These are phyloP conservation scores for Candida nemodendra DNA, from an alignment of 805 yeast genomes.

Conservation along the genomic window DNA sequence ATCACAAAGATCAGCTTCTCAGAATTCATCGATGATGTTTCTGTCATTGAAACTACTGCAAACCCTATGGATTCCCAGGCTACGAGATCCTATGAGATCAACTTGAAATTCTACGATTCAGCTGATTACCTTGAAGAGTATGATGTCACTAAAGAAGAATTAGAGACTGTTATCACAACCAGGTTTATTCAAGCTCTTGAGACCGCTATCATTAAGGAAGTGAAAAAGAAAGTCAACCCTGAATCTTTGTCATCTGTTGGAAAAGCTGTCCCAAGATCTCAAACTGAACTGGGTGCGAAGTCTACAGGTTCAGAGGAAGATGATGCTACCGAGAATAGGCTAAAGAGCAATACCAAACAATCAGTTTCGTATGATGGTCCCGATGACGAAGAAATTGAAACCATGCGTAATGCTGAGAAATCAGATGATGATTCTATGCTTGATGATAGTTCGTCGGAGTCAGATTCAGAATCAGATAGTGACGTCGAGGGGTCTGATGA, in stretches of 20 bases:
- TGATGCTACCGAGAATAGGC: slow-evolving; percentile 63
- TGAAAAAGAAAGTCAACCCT: slow-evolving; percentile 54
- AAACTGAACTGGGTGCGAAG: slow-evolving; percentile 41
- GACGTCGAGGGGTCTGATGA: slow-evolving; percentile 41
- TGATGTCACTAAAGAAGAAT: slow-evolving; percentile 77
- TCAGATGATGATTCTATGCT: slow-evolving; percentile 63
- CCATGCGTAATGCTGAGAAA: slow-evolving; percentile 79
- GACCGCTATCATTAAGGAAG: slow-evolving; percentile 69
- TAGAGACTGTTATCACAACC: slow-evolving; percentile 64
- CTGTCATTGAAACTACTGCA: slow-evolving; percentile 87
- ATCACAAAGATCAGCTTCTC: slow-evolving; percentile 81
- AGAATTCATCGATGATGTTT: slow-evolving; percentile 82
- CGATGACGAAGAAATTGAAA: slow-evolving; percentile 91
- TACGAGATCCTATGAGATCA: slow-evolving; percentile 71
- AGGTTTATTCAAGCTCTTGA: slow-evolving; percentile 73
- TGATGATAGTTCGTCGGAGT: slow-evolving; percentile 37
- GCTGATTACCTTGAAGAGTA: slow-evolving; percentile 83
- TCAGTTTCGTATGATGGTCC: slow-evolving; percentile 92
- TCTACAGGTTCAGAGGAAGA: slow-evolving; percentile 40
- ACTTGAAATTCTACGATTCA: slow-evolving; percentile 70
- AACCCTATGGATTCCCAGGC: slow-evolving; percentile 42
- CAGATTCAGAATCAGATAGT: slow-evolving; percentile 42
- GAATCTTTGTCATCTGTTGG: slow-evolving; percentile 65
- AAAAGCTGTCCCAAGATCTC: slow-evolving; percentile 62
- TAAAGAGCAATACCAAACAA: slow-evolving; percentile 67